A percentile compares a stretch with the other conserved stretches of the same genome.
These are phyloP conservation scores for Deuterostichococcus epilithicus DNA, from an alignment of 139 green algal species.

Conservation along the genomic window DNA sequence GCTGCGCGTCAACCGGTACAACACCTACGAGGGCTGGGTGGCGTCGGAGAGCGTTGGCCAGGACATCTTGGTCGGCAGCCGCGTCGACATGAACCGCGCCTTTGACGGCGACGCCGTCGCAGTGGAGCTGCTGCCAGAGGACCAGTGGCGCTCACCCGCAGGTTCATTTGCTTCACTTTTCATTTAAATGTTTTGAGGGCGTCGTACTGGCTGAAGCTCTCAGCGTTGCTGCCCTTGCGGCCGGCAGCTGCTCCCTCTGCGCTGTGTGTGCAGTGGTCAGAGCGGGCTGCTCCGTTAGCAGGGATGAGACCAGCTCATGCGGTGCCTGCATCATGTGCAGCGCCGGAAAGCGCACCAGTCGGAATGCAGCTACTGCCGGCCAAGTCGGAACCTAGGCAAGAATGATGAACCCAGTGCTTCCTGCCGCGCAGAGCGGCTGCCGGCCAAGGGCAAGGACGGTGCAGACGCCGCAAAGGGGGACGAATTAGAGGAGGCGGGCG, in stretches of 20 bases:
- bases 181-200: no score
- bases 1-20: conserved; percentile 73
- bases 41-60: conserved; percentile 52
- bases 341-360: no score
- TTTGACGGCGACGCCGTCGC: conserved; percentile 68
- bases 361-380: no score
- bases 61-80: conserved; percentile 74
- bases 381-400: no score
- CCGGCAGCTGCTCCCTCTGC: no score
- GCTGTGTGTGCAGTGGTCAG: no score
- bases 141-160: conserved; percentile 54
- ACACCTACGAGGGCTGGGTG: conserved; percentile 77
- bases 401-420: conserved; percentile 13
- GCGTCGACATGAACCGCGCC: conserved; percentile 77
- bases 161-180: neutral
- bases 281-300: no score
- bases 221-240: no score
- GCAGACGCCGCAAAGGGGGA: conserved; percentile 18
- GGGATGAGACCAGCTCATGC: no score
- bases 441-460: conserved; percentile 14
- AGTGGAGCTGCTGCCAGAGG: conserved; percentile 79
- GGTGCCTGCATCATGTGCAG: no score
- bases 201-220: no score
- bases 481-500: conserved; percentile 20
- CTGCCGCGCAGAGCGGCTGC: conserved; percentile 20